Percentiles rank a stretch among this genome's conserved stretches.
Evolutionary conservation across 257 asterid species (phyloP).

Genomic region (Ilex aquifolium): DNA sequence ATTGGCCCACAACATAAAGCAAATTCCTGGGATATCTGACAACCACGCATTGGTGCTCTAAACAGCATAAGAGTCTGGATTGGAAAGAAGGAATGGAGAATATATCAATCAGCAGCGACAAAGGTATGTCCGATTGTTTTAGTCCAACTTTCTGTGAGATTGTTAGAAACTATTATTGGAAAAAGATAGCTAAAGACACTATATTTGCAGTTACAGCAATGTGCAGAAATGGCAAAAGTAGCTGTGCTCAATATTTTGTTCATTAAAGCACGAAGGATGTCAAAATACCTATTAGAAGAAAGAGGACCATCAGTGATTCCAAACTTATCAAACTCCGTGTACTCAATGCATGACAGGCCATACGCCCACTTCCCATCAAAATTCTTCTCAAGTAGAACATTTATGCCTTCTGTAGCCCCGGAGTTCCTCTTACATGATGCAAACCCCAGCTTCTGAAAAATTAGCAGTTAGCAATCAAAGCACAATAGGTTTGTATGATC

Average conservation of each 20-base stretch:
- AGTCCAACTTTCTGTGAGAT: neutral
- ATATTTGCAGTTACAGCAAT: neutral
- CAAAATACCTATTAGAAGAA: slow-evolving; percentile 50
- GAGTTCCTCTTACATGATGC: slow-evolving; percentile 77
- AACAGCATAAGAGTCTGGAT: neutral
- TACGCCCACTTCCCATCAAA: slow-evolving; percentile 83
- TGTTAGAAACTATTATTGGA: neutral
- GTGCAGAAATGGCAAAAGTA: neutral
- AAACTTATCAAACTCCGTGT: slow-evolving; percentile 93
- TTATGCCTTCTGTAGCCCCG: slow-evolving; percentile 98
- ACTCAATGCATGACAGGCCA: slow-evolving; percentile 91
- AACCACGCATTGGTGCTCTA: too few relatives aligned
- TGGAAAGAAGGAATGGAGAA: neutral
- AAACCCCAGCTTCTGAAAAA: slow-evolving; percentile 87
- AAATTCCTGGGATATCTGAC: too few relatives aligned
- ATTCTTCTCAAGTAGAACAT: slow-evolving; percentile 81
- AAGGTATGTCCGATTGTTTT: neutral
- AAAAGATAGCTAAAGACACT: neutral
- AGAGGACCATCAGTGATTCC: slow-evolving; percentile 48
- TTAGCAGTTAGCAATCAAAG: slow-evolving; percentile 4
- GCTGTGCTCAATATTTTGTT: neutral
- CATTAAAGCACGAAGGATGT: slow-evolving; percentile 3
- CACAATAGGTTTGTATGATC: neutral
- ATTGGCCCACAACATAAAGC: too few relatives aligned
- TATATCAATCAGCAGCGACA: too few relatives aligned